Evolutionary conservation across 768 basidiomycete species (phyloP), one percentile per base, ranked within the genome.

Genomic region (Boletus rubropictus): DNA sequence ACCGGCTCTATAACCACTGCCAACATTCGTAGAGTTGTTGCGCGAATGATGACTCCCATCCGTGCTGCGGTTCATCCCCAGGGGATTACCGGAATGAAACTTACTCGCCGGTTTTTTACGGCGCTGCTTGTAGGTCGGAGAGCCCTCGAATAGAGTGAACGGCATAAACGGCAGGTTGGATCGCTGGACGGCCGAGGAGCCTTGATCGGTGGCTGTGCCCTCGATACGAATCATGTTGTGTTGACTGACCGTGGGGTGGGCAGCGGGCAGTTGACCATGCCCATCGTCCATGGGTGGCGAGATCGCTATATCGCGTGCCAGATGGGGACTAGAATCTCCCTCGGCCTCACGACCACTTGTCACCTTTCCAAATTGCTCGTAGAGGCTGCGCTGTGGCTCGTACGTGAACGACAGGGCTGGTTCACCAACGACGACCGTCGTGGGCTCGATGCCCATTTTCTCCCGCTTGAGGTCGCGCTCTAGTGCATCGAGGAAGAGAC

Each of bases 401-500:
- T 93, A 96, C 24, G 78, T 80, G 73, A 96, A 95, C 15, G 87
- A 89, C 17, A 82, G 67, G 1, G 91, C 92, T 10, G 93, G 93
- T 66, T 95, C 93, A 45, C 89, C 81, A 7, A 71, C 63, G 24
- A 82, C 71, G 37, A 66, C 75, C 2, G 93, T 95, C 2, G 94
- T 95, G 1, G 92, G 78, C 61, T 92, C 89, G 34, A 79, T 74
- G 1, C 89, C 88, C 74, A 87, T 85, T 69, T 93, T 95, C 68
- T 96, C 94, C 27, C 94, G 81, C 72, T 95, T 96, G 47, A 96
- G 80, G 65, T 97, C 94, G 39, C 94, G 86, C 65, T 97, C 94
- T 39, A 97, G 80, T 17, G 94, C 94, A 61, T 97, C 94, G 43
- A 97, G 81, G 76, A 96, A 97, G 46, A 97, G 84, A 28, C 93